Base-by-base conservation (phyloP, 495 filamentous ascomycete species). In the Aspergillus haitiensis region DNA sequence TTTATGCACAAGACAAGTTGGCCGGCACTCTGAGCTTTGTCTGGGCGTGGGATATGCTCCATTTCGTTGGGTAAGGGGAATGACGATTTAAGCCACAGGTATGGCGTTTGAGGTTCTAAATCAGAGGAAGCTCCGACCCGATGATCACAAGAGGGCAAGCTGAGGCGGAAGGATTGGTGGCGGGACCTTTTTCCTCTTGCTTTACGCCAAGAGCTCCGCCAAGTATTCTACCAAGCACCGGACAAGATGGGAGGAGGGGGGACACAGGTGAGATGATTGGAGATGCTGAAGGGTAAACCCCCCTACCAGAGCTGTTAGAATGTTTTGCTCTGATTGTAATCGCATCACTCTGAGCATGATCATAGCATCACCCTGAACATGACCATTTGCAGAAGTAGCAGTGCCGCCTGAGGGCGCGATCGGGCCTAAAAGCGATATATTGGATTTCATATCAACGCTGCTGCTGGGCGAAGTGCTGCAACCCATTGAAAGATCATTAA, bases 61-160 rank as follows among this genome's bases (percentile, higher is more conserved):
- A 18, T 21, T 15, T 47, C 44, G 4, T 16, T 4, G 10, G 31
- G 42, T 31, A 11, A 16, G 4, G 5, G 18, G 21, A 3, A 57
- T 48, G 55, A 15, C 55, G 55, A 57, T 35, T 57, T 13, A 57
- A 46, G 55, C 55, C 55, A 57, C 55, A 35, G 32, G 12, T 31
- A 57, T 57, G 55, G 42, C 55, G 55, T 57, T 47, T 36, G 42
- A 34, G 21, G n/a, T 32, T 33, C n/a, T n/a, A 34, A 48, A n/a
- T 13, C 5, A 32, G 1, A 52, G 9, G 51, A 54, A 18, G 32
- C 15, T 54, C 6, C 5, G 36, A 5, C 39, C 51, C 21, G 15
- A 34, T 12, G 21, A 8, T 8, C 11, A 36, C n/a, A 12, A 2
- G 21, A 33, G 11, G 18, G 55, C 18, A 57, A 47, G 5, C 3